phyloP scores from a whole-genome alignment of 106 monocot genomes.

The Cymbidium sinense region DNA sequence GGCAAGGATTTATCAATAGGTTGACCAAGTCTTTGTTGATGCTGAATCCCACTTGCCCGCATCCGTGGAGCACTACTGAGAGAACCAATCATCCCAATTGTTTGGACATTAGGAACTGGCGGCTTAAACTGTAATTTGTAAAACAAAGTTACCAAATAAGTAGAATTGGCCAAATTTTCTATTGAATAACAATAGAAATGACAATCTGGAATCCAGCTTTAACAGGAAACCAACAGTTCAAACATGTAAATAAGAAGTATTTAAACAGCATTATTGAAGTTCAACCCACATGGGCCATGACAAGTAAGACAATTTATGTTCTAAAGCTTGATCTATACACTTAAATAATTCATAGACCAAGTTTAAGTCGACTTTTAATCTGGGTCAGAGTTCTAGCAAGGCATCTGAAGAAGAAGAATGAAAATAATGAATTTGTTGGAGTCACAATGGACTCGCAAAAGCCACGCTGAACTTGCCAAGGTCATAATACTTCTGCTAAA shows the following conservation, averaged over 20 bases:
- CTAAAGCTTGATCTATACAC: no score
- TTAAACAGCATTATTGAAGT: not conserved
- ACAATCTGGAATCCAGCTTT: not conserved
- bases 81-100: slow-evolving; percentile 10
- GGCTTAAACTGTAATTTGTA: slow-evolving; percentile 3
- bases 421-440: no score
- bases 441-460: no score
- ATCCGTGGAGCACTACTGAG: not conserved
- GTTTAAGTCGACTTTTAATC: no score
- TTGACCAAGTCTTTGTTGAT: slow-evolving; percentile 7
- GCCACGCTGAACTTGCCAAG: no score
- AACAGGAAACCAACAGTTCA: not conserved
- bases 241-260: not conserved
- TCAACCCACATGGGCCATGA: not conserved
- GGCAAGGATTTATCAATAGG: not conserved
- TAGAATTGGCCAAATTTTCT: not conserved
- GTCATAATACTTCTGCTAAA: no score
- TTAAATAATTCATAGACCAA: no score
- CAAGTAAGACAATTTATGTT: not conserved
- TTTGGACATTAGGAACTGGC: slow-evolving; percentile 1
- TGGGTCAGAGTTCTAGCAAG: no score
- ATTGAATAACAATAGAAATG: no score
- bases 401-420: no score
- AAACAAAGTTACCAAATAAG: not conserved
- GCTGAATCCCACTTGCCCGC: slow-evolving; percentile 4